Conservation (phyloP, 495 filamentous ascomycete species). For the Lepidopterella palustris region DNA sequence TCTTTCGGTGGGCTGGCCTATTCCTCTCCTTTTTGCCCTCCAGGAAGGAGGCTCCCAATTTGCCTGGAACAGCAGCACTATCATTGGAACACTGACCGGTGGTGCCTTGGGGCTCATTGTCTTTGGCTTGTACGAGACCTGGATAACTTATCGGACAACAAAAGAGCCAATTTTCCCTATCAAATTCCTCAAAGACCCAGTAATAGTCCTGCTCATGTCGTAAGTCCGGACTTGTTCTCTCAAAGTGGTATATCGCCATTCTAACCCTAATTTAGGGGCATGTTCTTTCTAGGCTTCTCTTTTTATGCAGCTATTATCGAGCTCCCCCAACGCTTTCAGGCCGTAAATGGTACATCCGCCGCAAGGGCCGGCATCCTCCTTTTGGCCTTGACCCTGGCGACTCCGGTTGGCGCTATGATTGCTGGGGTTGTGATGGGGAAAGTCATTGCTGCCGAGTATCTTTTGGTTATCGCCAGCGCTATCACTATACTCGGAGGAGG, state of each 20-base stretch:
- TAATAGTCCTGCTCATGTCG: conserved; percentile 14
- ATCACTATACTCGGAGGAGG: conserved; percentile 16
- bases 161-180: conserved; percentile 20
- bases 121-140: conserved; percentile 18
- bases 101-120: conserved; percentile 6
- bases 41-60: conserved; percentile 22
- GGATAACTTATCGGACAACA: conserved; percentile 10
- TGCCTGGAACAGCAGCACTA: conserved; percentile 20
- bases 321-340: conserved; percentile 28
- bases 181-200: conserved; percentile 15
- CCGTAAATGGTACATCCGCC: conserved; percentile 20
- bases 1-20: conserved; percentile 18
- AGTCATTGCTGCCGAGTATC: conserved; percentile 8
- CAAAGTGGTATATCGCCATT: neutral
- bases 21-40: conserved; percentile 25
- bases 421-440: conserved; percentile 7
- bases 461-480: conserved; percentile 6
- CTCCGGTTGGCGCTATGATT: conserved; percentile 19
- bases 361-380: conserved; percentile 21
- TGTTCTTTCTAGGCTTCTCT: conserved; percentile 17
- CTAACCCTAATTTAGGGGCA: conserved; percentile 2
- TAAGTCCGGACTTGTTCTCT: conserved; percentile 1
- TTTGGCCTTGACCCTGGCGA: conserved; percentile 14
- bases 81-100: conserved; percentile 20
- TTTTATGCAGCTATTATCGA: conserved; percentile 19